Conservation (phyloP, 345 rosid genomes). For the Melaleuca alternifolia region DNA sequence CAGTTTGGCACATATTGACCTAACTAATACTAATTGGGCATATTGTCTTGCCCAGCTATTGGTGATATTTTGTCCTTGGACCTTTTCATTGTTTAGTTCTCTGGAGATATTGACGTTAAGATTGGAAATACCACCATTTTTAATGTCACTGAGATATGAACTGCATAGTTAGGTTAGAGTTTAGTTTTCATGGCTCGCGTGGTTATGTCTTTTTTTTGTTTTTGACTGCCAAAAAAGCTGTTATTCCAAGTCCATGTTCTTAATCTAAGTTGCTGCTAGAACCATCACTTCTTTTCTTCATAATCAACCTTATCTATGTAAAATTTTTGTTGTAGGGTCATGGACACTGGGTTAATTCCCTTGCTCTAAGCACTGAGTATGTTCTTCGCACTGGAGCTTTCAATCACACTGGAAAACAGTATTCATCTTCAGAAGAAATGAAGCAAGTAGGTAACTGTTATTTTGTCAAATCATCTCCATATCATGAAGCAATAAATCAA, state of each 20-base stretch:
- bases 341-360: conserved; percentile 97
- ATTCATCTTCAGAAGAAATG: conserved; percentile 72
- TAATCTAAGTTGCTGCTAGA: not conserved
- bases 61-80: not conserved
- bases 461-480: not conserved
- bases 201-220: not conserved
- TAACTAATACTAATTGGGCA: not conserved
- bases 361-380: conserved; percentile 89
- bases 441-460: conserved; percentile 40
- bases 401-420: conserved; percentile 78
- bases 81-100: not conserved
- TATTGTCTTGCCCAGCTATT: not conserved
- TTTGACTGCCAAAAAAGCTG: not conserved
- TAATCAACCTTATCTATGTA: not conserved
- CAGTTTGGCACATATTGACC: not conserved
- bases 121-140: not conserved
- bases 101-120: not conserved
- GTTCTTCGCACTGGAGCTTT: conserved; percentile 95
- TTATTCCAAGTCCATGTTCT: not conserved
- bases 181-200: not conserved
- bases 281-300: not conserved
- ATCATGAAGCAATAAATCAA: not conserved
- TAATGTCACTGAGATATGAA: not conserved
- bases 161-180: not conserved
- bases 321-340: conserved; percentile 54